A percentile compares a stretch with the other conserved stretches of the same genome.
Evolutionary conservation across 345 rosid genomes (phyloP).

Genomic region (Arabis hirsuta): DNA sequence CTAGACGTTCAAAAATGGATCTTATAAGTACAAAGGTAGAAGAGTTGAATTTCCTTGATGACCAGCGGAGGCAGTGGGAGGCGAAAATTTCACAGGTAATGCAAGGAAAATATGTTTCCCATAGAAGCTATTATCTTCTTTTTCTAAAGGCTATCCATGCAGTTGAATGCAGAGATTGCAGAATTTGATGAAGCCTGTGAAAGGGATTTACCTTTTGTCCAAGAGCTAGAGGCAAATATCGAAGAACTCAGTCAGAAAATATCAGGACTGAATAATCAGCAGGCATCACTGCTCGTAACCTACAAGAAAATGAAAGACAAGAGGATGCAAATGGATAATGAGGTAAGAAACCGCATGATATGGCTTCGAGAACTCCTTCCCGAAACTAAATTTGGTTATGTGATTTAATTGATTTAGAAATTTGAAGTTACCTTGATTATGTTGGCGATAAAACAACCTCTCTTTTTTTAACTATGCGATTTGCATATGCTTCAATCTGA

Average conservation of each 20-base stretch:
- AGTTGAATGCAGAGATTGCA: conserved; percentile 80
- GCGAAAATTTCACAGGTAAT: conserved; percentile 70
- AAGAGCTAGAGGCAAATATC: conserved; percentile 63
- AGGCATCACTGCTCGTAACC: conserved; percentile 64
- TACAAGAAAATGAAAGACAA: conserved; percentile 67
- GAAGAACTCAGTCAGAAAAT: conserved; percentile 69
- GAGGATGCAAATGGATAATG: conserved; percentile 60
- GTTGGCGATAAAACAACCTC: conserved; percentile 16
- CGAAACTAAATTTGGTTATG: background rate
- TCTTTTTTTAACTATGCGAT: background rate
- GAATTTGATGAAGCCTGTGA: conserved; percentile 67
- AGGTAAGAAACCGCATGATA: conserved; percentile 46
- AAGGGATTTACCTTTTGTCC: conserved; percentile 71
- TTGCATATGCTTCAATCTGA: background rate
- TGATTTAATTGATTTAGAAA: background rate
- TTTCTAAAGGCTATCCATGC: conserved; percentile 39
- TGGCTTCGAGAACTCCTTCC: background rate
- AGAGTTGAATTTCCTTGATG: conserved; percentile 70
- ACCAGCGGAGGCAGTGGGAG: conserved; percentile 68
- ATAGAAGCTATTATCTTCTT: conserved; percentile 25
- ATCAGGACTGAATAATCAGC: conserved; percentile 72
- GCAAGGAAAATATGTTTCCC: conserved; percentile 1
- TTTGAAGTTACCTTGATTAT: conserved; percentile 15
- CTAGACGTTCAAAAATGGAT: conserved; percentile 75
- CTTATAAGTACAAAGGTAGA: conserved; percentile 55